Evolutionary conservation across 1,284 basidiomycete genomes (phyloP), one percentile per base, ranked within the genome.

Genomic region (Sporisorium exsertum): DNA sequence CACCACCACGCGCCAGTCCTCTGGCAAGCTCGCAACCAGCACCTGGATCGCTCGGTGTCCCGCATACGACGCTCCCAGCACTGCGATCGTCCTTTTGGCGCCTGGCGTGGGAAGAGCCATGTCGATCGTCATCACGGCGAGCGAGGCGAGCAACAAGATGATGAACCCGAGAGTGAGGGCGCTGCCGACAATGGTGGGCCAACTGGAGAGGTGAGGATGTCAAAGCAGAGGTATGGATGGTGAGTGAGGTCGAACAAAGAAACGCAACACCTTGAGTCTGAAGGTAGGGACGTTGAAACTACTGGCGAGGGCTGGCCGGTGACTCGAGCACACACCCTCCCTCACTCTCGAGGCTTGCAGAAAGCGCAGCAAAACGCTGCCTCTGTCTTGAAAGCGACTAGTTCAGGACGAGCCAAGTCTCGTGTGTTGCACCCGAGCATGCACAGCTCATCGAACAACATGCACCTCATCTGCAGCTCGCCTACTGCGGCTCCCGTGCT

Each of bases 1-100:
- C n/a, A 91, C 86, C n/a, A 92, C 88, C 40, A 92, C 87, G 47
- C 89, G 87, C 90, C 90, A 92, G 27, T 87, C 89, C 22, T 86
- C 80, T 3, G 91, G 91, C 26, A 92, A 86, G 35, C 86, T 86
- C 32, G 88, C 85, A 12, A 89, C 88, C 42, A 93, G 88, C 22
- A 90, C 74, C 61, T 89, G 88, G 8, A 90, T 89, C 1, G 91
- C 91, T 58, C 88, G 88, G 24, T 84, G 84, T 2, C 88, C 88
- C 1, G 63, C 75, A 40, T 78, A 78, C 49, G 63, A 65, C 18
- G 59, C 66, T 22, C 66, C 66, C 10, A 69, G 24, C 2, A 69
- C 66, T 2, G 42, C 66, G 32, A 69, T 56, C 29, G 54, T 69
- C 51, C 58, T 62, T 46, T 18, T 22, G 24, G 22, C 27, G 13